Conservation (phyloP, 306 rosid genomes). For the Cucumis cinereus region DNA sequence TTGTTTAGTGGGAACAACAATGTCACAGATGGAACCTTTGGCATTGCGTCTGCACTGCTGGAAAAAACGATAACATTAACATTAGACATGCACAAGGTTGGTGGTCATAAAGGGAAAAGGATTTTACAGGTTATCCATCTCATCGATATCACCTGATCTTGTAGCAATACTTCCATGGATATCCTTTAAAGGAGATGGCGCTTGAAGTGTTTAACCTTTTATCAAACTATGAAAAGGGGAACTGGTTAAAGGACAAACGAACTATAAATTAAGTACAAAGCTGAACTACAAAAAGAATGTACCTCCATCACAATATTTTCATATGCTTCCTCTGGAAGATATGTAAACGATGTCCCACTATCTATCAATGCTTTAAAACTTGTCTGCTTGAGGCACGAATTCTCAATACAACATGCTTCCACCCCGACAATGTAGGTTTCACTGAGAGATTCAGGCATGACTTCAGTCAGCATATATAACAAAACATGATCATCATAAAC, state of each 20-base stretch:
- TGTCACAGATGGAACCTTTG: constrained; percentile 57
- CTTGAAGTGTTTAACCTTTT: constrained; percentile 54
- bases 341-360: constrained; percentile 85
- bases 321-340: constrained; percentile 62
- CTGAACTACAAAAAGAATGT: constrained; percentile 9
- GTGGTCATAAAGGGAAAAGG: not conserved
- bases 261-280: constrained; percentile 8
- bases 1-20: constrained; percentile 60
- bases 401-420: constrained; percentile 59
- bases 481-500: constrained; percentile 4
- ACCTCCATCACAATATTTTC: constrained; percentile 64
- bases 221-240: constrained; percentile 44
- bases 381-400: constrained; percentile 49
- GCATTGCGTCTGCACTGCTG: constrained; percentile 45
- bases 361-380: constrained; percentile 67
- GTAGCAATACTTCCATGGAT: constrained; percentile 85
- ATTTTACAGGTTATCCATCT: not conserved
- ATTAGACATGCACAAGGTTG: not conserved
- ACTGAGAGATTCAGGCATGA: constrained; percentile 22
- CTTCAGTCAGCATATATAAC: not conserved
- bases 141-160: constrained; percentile 37
- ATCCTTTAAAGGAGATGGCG: constrained; percentile 32
- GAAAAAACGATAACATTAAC: not conserved
- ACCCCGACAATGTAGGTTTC: constrained; percentile 66
- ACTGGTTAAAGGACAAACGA: constrained; percentile 17